Percentiles rank a stretch among this genome's conserved stretches.
These are phyloP conservation scores for Galerina sulciceps DNA, from an alignment of 768 basidiomycete species.

Conservation along the genomic window DNA sequence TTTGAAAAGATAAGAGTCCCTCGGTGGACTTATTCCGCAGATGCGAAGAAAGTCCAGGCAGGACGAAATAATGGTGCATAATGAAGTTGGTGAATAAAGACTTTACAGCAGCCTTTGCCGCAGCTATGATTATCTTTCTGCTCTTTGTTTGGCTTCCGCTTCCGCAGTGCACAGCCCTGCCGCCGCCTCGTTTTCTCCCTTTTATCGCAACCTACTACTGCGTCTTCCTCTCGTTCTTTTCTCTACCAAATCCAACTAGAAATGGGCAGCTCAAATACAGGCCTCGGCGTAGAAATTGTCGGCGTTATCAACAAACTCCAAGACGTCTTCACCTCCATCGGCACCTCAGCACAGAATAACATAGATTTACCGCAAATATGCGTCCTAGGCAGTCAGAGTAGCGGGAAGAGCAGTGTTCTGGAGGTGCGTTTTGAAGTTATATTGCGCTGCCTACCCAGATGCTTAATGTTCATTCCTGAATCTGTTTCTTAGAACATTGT, in stretches of 20 bases:
- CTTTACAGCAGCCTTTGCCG: too few species aligned
- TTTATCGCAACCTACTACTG: constrained; percentile 17
- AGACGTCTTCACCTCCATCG: constrained; percentile 87
- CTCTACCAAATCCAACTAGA: constrained; percentile 28
- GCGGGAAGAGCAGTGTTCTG: constrained; percentile 91
- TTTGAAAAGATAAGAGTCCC: too few species aligned
- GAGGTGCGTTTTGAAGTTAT: constrained; percentile 56
- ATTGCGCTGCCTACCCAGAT: not conserved
- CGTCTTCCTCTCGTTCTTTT: constrained; percentile 19
- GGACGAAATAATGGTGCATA: too few species aligned
- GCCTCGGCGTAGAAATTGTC: constrained; percentile 84
- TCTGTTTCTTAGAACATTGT: constrained; percentile 80
- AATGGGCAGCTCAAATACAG: constrained; percentile 61
- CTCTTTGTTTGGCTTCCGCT: constrained; percentile 29
- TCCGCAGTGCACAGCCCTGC: constrained; percentile 29
- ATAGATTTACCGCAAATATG: constrained; percentile 94
- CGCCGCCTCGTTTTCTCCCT: constrained; percentile 21
- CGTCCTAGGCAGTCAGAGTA: constrained; percentile 89
- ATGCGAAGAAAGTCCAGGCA: too few species aligned
- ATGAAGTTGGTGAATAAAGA: too few species aligned
- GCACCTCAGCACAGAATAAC: constrained; percentile 66
- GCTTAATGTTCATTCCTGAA: constrained; percentile 9
- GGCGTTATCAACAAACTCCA: constrained; percentile 86
- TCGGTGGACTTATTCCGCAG: too few species aligned
- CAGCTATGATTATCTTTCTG: constrained; percentile 1